Evolutionary conservation across 2,329 filamentous ascomycete genomes (phyloP).

Genomic region (Acarospora socialis): DNA sequence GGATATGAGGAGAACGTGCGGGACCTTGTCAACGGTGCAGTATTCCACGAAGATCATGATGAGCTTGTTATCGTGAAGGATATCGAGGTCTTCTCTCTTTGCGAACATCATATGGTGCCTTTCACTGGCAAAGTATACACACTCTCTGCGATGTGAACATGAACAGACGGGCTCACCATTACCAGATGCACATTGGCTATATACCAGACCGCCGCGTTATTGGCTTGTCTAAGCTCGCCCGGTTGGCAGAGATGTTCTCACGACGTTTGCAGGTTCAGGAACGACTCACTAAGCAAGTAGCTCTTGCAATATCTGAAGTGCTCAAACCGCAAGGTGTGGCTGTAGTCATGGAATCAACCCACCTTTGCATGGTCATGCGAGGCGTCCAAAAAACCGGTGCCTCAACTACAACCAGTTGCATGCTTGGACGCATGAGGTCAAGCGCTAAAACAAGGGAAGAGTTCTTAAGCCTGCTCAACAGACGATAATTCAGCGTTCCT

Average conservation of each 20-base stretch:
- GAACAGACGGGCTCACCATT: constrained; percentile 7
- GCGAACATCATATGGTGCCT: constrained; percentile 93
- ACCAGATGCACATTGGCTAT: constrained; percentile 95
- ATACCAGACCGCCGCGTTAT: constrained; percentile 86
- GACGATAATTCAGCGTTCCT: too few species aligned
- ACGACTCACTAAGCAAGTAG: constrained; percentile 88
- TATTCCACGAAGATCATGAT: constrained; percentile 93
- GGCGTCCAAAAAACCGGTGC: constrained; percentile 87
- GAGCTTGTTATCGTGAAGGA: constrained; percentile 97
- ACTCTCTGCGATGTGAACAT: constrained; percentile 4
- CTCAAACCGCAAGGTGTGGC: constrained; percentile 82
- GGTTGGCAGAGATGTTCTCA: constrained; percentile 94
- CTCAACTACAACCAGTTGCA: constrained; percentile 87
- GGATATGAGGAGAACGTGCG: constrained; percentile 91
- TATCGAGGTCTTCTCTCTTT: constrained; percentile 87
- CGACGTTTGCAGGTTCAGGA: constrained; percentile 92
- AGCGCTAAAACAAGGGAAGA: constrained; percentile 91
- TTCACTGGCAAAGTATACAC: constrained; percentile 63
- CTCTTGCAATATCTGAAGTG: constrained; percentile 82
- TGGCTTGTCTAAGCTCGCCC: constrained; percentile 85
- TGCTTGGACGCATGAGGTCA: constrained; percentile 88
- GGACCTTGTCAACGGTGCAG: constrained; percentile 82
- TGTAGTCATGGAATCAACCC: constrained; percentile 93
- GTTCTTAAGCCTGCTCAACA: constrained; percentile 70
- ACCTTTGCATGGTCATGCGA: constrained; percentile 97